Conservation (phyloP, 208 protist genomes). For the Blastocrithidia nonstop region DNA sequence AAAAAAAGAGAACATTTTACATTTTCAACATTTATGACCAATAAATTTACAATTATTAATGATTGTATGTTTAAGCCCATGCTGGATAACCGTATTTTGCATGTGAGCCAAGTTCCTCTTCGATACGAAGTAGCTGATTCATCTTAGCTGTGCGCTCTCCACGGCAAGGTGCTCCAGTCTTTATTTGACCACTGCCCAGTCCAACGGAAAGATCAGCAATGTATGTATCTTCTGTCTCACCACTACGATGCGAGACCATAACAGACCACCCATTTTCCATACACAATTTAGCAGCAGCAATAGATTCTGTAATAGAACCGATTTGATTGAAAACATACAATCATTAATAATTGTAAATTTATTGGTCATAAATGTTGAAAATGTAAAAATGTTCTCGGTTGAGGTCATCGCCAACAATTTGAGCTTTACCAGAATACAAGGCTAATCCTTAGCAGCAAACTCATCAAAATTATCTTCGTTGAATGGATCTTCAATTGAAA, state of each 20-base stretch:
- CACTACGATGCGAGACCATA: slow-evolving; percentile 93
- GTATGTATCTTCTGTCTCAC: slow-evolving; percentile 98
- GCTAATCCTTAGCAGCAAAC: slow-evolving; percentile 73
- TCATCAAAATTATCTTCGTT: slow-evolving; percentile 96
- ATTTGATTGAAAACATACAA: slow-evolving; percentile 99
- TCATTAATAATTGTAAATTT: slow-evolving; percentile 93
- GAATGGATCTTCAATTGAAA: slow-evolving; percentile 99
- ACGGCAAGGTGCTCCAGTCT: slow-evolving; percentile 98
- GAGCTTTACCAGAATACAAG: slow-evolving; percentile 50
- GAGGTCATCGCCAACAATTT: slow-evolving; percentile 98
- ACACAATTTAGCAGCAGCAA: slow-evolving; percentile 89
- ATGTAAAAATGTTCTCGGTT: slow-evolving; percentile 95
- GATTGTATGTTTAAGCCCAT: slow-evolving; percentile 24
- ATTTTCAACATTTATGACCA: too few relatives aligned
- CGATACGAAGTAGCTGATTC: slow-evolving; percentile 98
- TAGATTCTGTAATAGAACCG: slow-evolving; percentile 94
- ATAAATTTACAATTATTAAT: too few relatives aligned
- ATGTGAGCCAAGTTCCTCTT: slow-evolving; percentile 85
- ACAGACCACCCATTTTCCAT: slow-evolving; percentile 63
- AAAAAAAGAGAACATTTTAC: too few relatives aligned
- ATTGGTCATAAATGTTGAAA: slow-evolving; percentile 86
- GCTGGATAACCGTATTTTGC: slow-evolving; percentile 67
- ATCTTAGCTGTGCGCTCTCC: slow-evolving; percentile 97
- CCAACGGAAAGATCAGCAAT: slow-evolving; percentile 98
- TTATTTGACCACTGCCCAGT: slow-evolving; percentile 94